Evolutionary conservation across 306 rosid species (phyloP).

Genomic region (Cyclanthera cordifolia): DNA sequence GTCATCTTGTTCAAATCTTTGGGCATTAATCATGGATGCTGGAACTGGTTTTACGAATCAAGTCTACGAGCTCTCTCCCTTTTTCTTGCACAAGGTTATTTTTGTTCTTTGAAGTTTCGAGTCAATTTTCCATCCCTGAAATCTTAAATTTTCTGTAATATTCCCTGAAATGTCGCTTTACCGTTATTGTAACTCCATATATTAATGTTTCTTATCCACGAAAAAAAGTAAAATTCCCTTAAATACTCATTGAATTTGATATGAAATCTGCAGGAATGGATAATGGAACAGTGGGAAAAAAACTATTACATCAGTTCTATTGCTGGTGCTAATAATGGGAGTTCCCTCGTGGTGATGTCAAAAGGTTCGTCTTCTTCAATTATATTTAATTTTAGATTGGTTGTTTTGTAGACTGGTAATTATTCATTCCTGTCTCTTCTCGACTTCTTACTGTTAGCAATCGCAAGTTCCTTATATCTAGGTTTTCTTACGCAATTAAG

Average conservation of each 20-base stretch:
- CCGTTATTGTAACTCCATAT: too few relatives aligned
- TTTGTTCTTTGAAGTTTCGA: constrained; percentile 17
- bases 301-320: constrained; percentile 51
- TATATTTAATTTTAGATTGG: neutral
- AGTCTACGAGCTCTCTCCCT: constrained; percentile 70
- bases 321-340: constrained; percentile 56
- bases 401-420: neutral
- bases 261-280: constrained; percentile 36
- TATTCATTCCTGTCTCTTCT: neutral
- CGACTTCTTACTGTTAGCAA: neutral
- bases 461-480: neutral
- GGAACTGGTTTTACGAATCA: constrained; percentile 78
- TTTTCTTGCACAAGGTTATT: constrained; percentile 77
- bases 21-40: constrained; percentile 98
- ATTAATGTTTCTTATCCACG: too few relatives aligned
- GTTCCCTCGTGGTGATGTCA: constrained; percentile 62
- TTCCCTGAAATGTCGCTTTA: neutral
- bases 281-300: constrained; percentile 65
- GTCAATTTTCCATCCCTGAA: neutral
- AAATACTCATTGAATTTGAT: neutral
- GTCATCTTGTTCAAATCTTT: constrained; percentile 77
- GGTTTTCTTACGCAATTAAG: neutral
- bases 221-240: neutral
- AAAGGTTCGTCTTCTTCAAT: constrained; percentile 29
- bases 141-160: neutral